A percentile compares a stretch with the other conserved stretches of the same genome.
These are phyloP conservation scores for Cucurbita argyrosperma DNA, from an alignment of 306 rosid genomes.

Conservation along the genomic window DNA sequence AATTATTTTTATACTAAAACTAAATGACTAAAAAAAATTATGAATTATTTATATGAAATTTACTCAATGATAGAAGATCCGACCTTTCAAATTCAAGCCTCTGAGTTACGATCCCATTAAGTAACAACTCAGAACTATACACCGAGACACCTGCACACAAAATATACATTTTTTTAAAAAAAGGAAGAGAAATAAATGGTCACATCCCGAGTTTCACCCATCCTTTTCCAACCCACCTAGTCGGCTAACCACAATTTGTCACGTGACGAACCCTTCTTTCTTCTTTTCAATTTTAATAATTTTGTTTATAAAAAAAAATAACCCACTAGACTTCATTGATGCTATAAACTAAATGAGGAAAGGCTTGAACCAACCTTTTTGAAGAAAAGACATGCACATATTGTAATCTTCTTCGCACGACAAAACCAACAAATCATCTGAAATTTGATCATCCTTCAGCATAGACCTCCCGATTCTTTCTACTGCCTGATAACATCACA, in stretches of 20 bases:
- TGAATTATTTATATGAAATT: neutral
- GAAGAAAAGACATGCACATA: slow-evolving; percentile 59
- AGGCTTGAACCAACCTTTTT: slow-evolving; percentile 41
- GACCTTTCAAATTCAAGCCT: slow-evolving; percentile 82
- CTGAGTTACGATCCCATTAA: slow-evolving; percentile 88
- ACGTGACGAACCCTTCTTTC: too few species aligned
- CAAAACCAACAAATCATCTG: slow-evolving; percentile 62
- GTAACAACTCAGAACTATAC: slow-evolving; percentile 75
- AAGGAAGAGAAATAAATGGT: too few species aligned
- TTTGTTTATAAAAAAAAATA: too few species aligned
- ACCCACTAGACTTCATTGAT: neutral
- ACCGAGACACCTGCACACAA: slow-evolving; percentile 54
- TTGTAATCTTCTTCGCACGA: slow-evolving; percentile 85
- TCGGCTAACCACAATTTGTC: too few species aligned
- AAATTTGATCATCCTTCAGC: slow-evolving; percentile 35
- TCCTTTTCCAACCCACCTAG: too few species aligned
- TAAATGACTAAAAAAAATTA: neutral
- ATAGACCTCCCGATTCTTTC: slow-evolving; percentile 54
- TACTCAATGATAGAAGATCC: neutral
- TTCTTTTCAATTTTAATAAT: too few species aligned
- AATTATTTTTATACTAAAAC: neutral
- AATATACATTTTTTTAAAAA: neutral
- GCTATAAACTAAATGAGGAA: neutral
- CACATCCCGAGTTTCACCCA: too few species aligned
- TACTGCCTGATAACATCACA: slow-evolving; percentile 29